Evolutionary conservation across 2,329 filamentous ascomycete genomes (phyloP).

Genomic region (Nemania diffusa): DNA sequence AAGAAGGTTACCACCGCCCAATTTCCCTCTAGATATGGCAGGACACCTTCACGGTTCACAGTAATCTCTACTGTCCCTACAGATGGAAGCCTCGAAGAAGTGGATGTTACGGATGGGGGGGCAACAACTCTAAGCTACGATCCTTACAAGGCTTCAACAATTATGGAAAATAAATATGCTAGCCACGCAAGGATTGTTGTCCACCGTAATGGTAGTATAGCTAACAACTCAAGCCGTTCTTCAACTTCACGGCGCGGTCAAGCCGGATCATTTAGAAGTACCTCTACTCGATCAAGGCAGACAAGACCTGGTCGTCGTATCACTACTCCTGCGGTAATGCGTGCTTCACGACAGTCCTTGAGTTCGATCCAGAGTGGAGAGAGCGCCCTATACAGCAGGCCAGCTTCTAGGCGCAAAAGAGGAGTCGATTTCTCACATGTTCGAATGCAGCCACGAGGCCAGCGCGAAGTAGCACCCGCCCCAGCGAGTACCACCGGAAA

Average conservation of each 20-base stretch:
- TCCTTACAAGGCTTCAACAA: constrained; percentile 78
- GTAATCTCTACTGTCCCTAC: constrained; percentile 70
- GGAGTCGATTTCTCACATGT: constrained; percentile 65
- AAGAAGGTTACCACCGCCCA: constrained; percentile 71
- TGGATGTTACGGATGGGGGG: constrained; percentile 49
- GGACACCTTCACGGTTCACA: constrained; percentile 70
- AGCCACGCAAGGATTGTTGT: constrained; percentile 76
- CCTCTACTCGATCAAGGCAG: constrained; percentile 46
- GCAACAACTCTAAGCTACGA: constrained; percentile 77
- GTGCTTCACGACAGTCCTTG: constrained; percentile 56
- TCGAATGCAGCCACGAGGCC: constrained; percentile 51
- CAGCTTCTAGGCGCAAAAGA: constrained; percentile 60
- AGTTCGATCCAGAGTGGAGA: constrained; percentile 62
- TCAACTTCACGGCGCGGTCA: constrained; percentile 48
- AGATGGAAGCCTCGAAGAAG: constrained; percentile 56
- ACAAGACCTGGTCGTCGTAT: constrained; percentile 44
- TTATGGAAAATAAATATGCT: constrained; percentile 59
- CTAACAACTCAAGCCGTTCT: constrained; percentile 41
- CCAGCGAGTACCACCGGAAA: constrained; percentile 47
- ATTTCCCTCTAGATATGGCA: constrained; percentile 61
- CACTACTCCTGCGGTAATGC: constrained; percentile 45
- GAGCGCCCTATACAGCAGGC: constrained; percentile 55
- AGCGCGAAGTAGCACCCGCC: constrained; percentile 30
- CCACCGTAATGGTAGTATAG: constrained; percentile 63
- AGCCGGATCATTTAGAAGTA: constrained; percentile 50